Percentiles rank a stretch among this genome's conserved stretches.
These are phyloP conservation scores for Scenedesmus sp. DNA, from an alignment of 163 green algal species.

Conservation along the genomic window DNA sequence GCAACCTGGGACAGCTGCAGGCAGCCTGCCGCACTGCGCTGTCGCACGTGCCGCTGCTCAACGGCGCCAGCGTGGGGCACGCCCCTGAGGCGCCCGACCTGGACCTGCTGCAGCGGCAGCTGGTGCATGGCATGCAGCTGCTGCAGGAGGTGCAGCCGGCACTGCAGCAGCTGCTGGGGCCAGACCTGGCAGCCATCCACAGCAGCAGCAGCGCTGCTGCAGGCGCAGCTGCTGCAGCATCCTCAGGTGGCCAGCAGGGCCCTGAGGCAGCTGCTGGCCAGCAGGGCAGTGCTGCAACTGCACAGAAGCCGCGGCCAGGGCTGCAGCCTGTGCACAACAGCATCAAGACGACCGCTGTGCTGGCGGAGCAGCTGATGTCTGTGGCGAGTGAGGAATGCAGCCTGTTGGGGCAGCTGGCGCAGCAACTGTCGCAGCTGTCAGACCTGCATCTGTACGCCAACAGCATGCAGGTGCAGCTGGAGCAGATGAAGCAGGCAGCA, in stretches of 20 bases:
- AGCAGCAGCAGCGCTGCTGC: background rate
- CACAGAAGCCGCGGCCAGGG: background rate
- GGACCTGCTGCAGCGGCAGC: constrained; percentile 23
- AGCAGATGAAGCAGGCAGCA: constrained; percentile 30
- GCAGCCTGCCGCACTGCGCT: constrained; percentile 5
- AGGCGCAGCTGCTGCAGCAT: background rate
- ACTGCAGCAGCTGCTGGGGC: constrained; percentile 38
- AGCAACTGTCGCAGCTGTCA: constrained; percentile 18
- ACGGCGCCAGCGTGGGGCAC: constrained; percentile 27
- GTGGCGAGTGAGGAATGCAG: constrained; percentile 35
- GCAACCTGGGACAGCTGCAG: constrained; percentile 44
- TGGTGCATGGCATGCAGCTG: constrained; percentile 32
- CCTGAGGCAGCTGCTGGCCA: background rate
- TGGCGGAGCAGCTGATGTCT: constrained; percentile 37
- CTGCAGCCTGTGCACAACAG: background rate
- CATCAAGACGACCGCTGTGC: constrained; percentile 25
- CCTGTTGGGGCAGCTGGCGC: constrained; percentile 20
- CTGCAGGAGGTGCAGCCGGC: constrained; percentile 36
- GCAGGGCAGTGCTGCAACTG: no score
- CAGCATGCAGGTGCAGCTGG: constrained; percentile 51
- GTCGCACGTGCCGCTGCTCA: constrained; percentile 48
- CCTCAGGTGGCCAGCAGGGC: background rate
- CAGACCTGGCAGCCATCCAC: background rate
- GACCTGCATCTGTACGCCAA: constrained; percentile 51
- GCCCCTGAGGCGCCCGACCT: constrained; percentile 32